These are phyloP conservation scores for Gloeophyllum trabeum DNA, from an alignment of 768 basidiomycete species.

Conservation along the genomic window DNA sequence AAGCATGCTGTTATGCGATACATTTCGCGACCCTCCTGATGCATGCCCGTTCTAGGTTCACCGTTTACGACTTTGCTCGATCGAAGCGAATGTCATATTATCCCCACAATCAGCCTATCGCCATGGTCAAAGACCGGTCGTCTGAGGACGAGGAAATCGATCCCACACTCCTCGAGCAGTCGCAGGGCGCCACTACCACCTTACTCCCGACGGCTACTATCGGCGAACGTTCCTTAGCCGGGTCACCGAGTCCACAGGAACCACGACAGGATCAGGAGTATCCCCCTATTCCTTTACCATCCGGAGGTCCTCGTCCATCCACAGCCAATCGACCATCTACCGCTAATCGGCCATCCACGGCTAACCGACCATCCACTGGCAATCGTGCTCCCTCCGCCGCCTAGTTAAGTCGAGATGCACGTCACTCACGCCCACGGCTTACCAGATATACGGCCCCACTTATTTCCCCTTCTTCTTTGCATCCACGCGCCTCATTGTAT, in stretches of 20 bases:
- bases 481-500: too few relatives aligned
- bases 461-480: too few relatives aligned
- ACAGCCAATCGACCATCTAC: too few relatives aligned
- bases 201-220: constrained; percentile 31
- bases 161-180: constrained; percentile 2
- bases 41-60: constrained; percentile 46
- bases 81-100: constrained; percentile 78
- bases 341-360: too few relatives aligned
- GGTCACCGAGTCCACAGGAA: constrained; percentile 20
- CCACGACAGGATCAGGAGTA: too few relatives aligned
- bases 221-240: constrained; percentile 28
- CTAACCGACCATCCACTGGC: too few relatives aligned
- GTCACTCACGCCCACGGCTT: too few relatives aligned
- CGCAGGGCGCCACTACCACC: constrained; percentile 5
- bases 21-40: constrained; percentile 3
- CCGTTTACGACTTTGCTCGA: constrained; percentile 73
- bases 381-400: too few relatives aligned
- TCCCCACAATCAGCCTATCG: constrained; percentile 65
- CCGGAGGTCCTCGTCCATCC: too few relatives aligned
- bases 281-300: too few relatives aligned
- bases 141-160: constrained; percentile 3
- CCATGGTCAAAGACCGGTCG: constrained; percentile 6
- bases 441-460: too few relatives aligned
- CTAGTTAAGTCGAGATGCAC: too few relatives aligned
- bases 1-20: constrained; percentile 16